Evolutionary conservation across 2,329 filamentous ascomycete species (phyloP).

Genomic region (Lasiodiplodia sp.): DNA sequence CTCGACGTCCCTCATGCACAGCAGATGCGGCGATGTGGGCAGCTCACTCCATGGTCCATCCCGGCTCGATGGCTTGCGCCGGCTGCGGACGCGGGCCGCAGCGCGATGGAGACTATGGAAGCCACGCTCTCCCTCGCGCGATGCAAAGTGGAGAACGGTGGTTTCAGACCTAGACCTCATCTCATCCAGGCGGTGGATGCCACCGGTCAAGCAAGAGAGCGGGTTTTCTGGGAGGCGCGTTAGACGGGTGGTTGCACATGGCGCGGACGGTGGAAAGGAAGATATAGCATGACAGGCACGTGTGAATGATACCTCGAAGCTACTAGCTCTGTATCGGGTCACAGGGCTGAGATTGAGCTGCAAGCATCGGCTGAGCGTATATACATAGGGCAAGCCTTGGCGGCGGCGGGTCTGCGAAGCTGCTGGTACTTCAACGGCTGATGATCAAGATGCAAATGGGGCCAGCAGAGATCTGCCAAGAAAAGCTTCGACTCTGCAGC

Average conservation of each 20-base stretch:
- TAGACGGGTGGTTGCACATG: background rate
- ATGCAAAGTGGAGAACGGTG: constrained; percentile 12
- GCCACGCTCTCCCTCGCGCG: constrained; percentile 3
- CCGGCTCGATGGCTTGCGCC: constrained; percentile 23
- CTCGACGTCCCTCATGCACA: constrained; percentile 6
- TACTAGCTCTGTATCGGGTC: no score
- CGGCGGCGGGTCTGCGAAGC: background rate
- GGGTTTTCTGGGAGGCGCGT: background rate
- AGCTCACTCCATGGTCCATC: constrained; percentile 17
- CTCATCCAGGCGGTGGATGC: background rate
- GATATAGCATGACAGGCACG: background rate
- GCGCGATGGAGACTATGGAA: constrained; percentile 21
- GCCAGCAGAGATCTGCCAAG: background rate
- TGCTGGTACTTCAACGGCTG: background rate
- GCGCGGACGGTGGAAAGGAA: background rate
- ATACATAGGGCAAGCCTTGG: no score
- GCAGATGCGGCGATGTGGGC: background rate
- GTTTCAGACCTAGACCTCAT: constrained; percentile 19
- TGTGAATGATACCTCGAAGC: background rate
- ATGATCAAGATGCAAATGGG: background rate
- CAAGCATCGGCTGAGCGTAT: background rate
- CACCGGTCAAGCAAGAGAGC: background rate
- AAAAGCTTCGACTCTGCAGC: background rate
- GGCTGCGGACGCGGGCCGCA: constrained; percentile 25
- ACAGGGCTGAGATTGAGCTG: no score